Percentiles rank a stretch among this genome's conserved stretches.
phyloP scores from a whole-genome alignment of 1,139 yeast species.

The Torulaspora globosa region DNA sequence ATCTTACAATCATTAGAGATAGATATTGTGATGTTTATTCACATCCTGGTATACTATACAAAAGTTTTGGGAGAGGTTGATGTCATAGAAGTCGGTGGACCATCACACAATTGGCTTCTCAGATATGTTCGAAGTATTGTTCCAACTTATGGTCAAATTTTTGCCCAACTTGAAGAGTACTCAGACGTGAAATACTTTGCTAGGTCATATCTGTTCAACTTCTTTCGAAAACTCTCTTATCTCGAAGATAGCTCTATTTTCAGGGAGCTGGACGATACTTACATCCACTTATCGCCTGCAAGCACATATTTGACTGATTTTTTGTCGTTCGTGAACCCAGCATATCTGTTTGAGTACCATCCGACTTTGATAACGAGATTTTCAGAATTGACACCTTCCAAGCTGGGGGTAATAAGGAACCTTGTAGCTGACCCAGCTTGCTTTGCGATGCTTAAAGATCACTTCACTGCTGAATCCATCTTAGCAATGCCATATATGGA shows the following conservation, averaged over 20 bases:
- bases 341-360: constrained; percentile 29
- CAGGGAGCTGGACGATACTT: constrained; percentile 26
- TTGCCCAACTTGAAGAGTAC: constrained; percentile 20
- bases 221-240: constrained; percentile 34
- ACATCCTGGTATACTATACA: constrained; percentile 33
- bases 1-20: constrained; percentile 16
- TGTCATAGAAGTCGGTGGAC: constrained; percentile 13
- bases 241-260: constrained; percentile 26
- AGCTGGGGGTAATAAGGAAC: constrained; percentile 33
- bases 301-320: constrained; percentile 25
- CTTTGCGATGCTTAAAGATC: constrained; percentile 27
- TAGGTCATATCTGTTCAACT: constrained; percentile 28
- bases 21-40: constrained; percentile 35
- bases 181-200: constrained; percentile 33
- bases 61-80: constrained; percentile 21
- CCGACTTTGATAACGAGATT: constrained; percentile 19
- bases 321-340: constrained; percentile 36
- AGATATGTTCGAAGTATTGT: constrained; percentile 19
- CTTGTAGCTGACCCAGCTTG: constrained; percentile 22
- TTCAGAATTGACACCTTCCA: constrained; percentile 25
- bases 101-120: constrained; percentile 21
- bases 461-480: constrained; percentile 26
- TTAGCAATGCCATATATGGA: constrained; percentile 37
- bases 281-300: constrained; percentile 22
- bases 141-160: constrained; percentile 27